These are phyloP conservation scores for Mortierella sp. DNA, from an alignment of 371 early-diverging fungal species.

Conservation along the genomic window DNA sequence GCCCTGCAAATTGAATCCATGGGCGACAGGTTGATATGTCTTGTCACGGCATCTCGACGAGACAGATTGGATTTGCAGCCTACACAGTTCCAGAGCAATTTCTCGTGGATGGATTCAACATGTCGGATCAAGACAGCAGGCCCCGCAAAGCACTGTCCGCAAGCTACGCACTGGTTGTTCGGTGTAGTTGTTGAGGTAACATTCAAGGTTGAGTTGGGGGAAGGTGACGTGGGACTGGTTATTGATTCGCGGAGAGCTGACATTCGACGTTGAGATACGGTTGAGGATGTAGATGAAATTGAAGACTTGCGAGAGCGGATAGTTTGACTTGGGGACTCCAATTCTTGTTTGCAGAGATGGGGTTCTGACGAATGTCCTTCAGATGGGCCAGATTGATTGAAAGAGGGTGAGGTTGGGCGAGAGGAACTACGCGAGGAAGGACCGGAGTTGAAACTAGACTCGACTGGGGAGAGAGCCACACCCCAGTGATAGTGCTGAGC, in stretches of 20 bases:
- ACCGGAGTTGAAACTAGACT: slow-evolving; percentile 29
- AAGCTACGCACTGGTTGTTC: slow-evolving; percentile 32
- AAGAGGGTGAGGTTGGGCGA: slow-evolving; percentile 34
- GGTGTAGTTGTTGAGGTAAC: slow-evolving; percentile 2
- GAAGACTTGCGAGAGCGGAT: slow-evolving; percentile 38
- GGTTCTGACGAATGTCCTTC: slow-evolving; percentile 15
- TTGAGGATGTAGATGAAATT: slow-evolving; percentile 40
- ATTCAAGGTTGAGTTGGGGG: not conserved
- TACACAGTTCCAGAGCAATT: slow-evolving; percentile 46
- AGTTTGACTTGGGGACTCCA: slow-evolving; percentile 12
- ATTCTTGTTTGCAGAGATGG: slow-evolving; percentile 8
- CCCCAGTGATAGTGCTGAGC: slow-evolving; percentile 16
- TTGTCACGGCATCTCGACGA: slow-evolving; percentile 47
- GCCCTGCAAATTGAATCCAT: slow-evolving; percentile 51
- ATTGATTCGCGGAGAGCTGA: slow-evolving; percentile 30
- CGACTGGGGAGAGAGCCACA: slow-evolving; percentile 31
- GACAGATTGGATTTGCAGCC: slow-evolving; percentile 51
- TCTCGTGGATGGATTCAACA: slow-evolving; percentile 52
- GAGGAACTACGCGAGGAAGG: slow-evolving; percentile 45
- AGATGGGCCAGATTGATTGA: not conserved
- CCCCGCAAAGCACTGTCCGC: slow-evolving; percentile 41
- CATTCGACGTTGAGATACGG: slow-evolving; percentile 33
- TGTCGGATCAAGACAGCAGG: slow-evolving; percentile 47
- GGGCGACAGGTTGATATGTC: slow-evolving; percentile 49
- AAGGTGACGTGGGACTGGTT: not conserved